phyloP scores from a whole-genome alignment of 305 asterid species.

The Fraxinus sp. region DNA sequence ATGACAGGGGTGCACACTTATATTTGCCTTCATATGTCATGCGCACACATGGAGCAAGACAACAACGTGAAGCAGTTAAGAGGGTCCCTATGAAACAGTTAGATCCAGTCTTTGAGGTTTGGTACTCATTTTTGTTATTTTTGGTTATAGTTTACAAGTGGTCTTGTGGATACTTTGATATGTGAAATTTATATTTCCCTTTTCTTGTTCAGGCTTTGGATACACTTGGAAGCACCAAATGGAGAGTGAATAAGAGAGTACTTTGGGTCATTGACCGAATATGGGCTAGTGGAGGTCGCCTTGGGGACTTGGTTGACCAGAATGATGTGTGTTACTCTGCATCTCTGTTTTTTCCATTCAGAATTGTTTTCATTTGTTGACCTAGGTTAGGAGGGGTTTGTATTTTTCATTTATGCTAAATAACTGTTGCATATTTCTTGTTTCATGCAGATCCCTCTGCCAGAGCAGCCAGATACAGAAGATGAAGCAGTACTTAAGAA shows the following conservation, averaged over 20 bases:
- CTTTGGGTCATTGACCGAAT: constrained; percentile 73
- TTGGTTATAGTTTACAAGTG: constrained; percentile 13
- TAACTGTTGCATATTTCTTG: constrained; percentile 16
- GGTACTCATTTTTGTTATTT: constrained; percentile 16
- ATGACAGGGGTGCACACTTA: constrained; percentile 86
- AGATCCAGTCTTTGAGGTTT: constrained; percentile 79
- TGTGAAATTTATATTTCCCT: constrained; percentile 16
- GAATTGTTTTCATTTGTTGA: constrained; percentile 9
- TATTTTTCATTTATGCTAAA: background rate
- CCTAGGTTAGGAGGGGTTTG: constrained; percentile 7
- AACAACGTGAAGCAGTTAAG: constrained; percentile 82
- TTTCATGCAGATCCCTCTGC: constrained; percentile 59
- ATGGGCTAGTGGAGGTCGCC: constrained; percentile 93
- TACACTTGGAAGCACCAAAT: constrained; percentile 89
- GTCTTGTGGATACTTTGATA: constrained; percentile 2
- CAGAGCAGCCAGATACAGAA: constrained; percentile 82
- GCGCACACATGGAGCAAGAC: constrained; percentile 96
- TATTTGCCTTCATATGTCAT: constrained; percentile 84
- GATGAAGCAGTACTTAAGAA: constrained; percentile 64
- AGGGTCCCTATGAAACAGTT: constrained; percentile 63
- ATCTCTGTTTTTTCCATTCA: constrained; percentile 2
- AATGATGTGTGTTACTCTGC: constrained; percentile 60
- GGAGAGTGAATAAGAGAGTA: constrained; percentile 93
- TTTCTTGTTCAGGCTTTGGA: constrained; percentile 68
- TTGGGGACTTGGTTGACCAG: constrained; percentile 83